Evolutionary conservation across 331 rosid genomes (phyloP).

Genomic region (Quercus lobata): DNA sequence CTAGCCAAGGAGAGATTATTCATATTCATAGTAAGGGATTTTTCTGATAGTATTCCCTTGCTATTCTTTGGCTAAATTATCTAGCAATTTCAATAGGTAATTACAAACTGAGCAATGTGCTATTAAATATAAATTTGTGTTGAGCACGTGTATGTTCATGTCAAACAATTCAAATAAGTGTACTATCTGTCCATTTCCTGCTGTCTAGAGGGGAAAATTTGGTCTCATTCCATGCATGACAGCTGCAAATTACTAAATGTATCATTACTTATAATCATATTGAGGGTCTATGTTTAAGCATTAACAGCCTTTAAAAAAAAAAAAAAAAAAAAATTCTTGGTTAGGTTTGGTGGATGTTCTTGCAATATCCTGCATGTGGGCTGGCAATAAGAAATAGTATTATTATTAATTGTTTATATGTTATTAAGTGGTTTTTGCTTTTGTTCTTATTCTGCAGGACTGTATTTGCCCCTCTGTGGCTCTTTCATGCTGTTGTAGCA

Average conservation of each 20-base stretch:
- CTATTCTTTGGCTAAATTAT: background rate
- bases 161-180: background rate
- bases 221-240: conserved; percentile 11
- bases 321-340: too few relatives aligned
- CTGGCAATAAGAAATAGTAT: background rate
- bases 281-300: background rate
- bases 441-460: conserved; percentile 40
- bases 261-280: background rate
- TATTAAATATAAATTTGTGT: background rate
- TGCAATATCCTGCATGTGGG: background rate
- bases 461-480: conserved; percentile 71
- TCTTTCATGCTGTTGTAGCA: conserved; percentile 70
- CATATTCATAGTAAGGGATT: background rate
- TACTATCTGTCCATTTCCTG: background rate
- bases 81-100: background rate
- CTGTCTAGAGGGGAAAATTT: conserved; percentile 8
- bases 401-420: background rate
- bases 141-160: background rate
- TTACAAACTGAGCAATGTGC: background rate
- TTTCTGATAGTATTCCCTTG: background rate
- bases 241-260: background rate
- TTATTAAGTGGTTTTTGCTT: conserved; percentile 5
- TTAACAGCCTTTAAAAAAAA: background rate
- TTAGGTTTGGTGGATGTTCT: background rate
- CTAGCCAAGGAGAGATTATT: background rate